Base-by-base conservation (phyloP, 306 rosid genomes). In the Quercus engelmannii region DNA sequence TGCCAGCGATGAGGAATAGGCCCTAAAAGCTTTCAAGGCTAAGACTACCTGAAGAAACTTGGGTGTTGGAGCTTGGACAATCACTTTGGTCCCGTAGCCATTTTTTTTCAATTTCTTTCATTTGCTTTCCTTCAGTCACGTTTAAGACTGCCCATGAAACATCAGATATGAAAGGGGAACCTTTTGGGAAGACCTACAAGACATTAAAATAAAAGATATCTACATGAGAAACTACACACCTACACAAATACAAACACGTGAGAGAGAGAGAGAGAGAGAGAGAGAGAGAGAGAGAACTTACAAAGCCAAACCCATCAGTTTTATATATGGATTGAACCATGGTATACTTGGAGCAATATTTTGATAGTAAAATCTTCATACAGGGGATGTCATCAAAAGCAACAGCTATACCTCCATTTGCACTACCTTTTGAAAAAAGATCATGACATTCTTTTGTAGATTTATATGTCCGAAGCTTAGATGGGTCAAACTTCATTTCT, bases 281-380 rank as follows among this genome's bases (percentile, higher is more conserved):
- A 43, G 0, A 31, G 35, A 33, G 35, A 33, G 35, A n/a, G 25
- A 69, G 23, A 43, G 13, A 43, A 0, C 87, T 87, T 80, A 87
- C 89, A 78, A 82, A 87, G 43, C 83, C 90, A 38, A 84, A 84
- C 56, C 90, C 90, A 52, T 69, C 71, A 4, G 88, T 82, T 61
- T 74, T 85, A 5, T 75, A 74, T 0, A 57, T 80, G 5, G 87
- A 75, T 1, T 78, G 85, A 62, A 82, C 12, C 58, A 75, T 71
- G 58, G 81, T 78, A 52, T 85, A 87, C 7, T 87, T 80, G 69
- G 85, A 65, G 84, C 91, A 87, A 31, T 80, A 78, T 20, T 71
- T 62, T 6, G 67, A 82, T 15, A 80, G 72, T 61, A 88, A 78
- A 28, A 59, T 57, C 85, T 57, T 74, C 49, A 79, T 35, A 49